Evolutionary conservation across 108 stramenopile species (phyloP).

Genomic region (Epipyxis sp.): DNA sequence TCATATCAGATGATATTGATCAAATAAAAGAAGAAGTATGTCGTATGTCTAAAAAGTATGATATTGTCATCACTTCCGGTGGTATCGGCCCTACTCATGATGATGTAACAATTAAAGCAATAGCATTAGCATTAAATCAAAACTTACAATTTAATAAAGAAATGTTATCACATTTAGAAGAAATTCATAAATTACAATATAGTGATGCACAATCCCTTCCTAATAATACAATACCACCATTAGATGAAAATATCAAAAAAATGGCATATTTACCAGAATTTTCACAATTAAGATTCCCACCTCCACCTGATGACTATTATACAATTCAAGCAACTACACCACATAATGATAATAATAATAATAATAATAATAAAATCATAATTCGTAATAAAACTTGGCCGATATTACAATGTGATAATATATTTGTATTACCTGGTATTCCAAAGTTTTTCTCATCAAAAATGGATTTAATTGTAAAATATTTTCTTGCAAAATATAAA

Average conservation of each 20-base stretch:
- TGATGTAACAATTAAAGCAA: slow-evolving; percentile 88
- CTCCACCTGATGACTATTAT: slow-evolving; percentile 28
- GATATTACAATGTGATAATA: slow-evolving; percentile 75
- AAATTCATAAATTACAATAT: background rate
- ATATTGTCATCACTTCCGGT: slow-evolving; percentile 86
- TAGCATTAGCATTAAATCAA: slow-evolving; percentile 67
- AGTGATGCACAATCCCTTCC: background rate
- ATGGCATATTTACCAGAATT: slow-evolving; percentile 56
- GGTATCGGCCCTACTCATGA: slow-evolving; percentile 95
- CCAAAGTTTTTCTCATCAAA: slow-evolving; percentile 79
- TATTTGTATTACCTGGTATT: slow-evolving; percentile 89
- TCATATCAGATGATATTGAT: slow-evolving; percentile 74
- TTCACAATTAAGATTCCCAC: slow-evolving; percentile 47
- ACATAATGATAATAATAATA: background rate
- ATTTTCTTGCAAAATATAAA: slow-evolving; percentile 38
- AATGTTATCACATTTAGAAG: slow-evolving; percentile 72
- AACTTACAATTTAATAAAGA: slow-evolving; percentile 70
- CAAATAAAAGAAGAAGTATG: slow-evolving; percentile 70
- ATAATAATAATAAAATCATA: background rate
- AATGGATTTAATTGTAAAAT: slow-evolving; percentile 68
- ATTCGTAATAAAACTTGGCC: slow-evolving; percentile 60
- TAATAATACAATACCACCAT: background rate
- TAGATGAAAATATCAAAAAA: background rate
- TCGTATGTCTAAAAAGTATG: slow-evolving; percentile 39
- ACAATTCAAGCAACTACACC: background rate